phyloP scores from a whole-genome alignment of 1,284 basidiomycete species.

The Porphyrellus sp. region DNA sequence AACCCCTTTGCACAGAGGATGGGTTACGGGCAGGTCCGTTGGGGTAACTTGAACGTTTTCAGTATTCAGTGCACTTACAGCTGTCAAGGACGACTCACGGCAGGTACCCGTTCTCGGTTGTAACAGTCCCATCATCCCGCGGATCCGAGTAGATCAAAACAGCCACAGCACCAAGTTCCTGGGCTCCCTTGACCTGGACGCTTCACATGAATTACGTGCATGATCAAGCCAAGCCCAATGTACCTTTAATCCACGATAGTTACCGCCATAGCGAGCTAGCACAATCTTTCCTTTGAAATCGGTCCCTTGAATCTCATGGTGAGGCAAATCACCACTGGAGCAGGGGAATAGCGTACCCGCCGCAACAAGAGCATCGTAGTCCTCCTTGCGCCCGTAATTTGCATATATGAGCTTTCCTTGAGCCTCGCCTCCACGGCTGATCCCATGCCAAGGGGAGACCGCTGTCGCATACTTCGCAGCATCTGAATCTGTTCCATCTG shows the following conservation, averaged over 20 bases:
- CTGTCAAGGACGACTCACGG: slow-evolving; percentile 33
- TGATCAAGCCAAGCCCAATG: neutral
- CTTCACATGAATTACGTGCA: neutral
- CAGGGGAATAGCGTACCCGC: slow-evolving; percentile 20
- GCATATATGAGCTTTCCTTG: slow-evolving; percentile 63
- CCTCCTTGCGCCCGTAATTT: slow-evolving; percentile 60
- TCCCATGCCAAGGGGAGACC: slow-evolving; percentile 50
- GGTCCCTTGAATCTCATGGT: slow-evolving; percentile 41
- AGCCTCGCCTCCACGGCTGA: slow-evolving; percentile 49
- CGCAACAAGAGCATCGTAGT: slow-evolving; percentile 34
- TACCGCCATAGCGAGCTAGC: slow-evolving; percentile 62
- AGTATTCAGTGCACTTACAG: slow-evolving; percentile 6
- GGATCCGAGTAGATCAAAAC: slow-evolving; percentile 71
- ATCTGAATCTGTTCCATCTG: slow-evolving; percentile 46
- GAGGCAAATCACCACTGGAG: neutral
- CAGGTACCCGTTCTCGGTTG: slow-evolving; percentile 58
- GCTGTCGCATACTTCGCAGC: slow-evolving; percentile 44
- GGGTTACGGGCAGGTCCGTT: slow-evolving; percentile 72
- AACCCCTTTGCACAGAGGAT: slow-evolving; percentile 68
- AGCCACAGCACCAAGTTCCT: slow-evolving; percentile 66
- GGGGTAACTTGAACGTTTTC: slow-evolving; percentile 44
- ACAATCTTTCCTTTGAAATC: slow-evolving; percentile 67
- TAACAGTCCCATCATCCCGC: slow-evolving; percentile 70
- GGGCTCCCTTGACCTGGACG: slow-evolving; percentile 56
- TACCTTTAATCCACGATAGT: slow-evolving; percentile 72